Evolutionary conservation across 352 stramenopile genomes (phyloP).

Genomic region (Phytophthora rubi): DNA sequence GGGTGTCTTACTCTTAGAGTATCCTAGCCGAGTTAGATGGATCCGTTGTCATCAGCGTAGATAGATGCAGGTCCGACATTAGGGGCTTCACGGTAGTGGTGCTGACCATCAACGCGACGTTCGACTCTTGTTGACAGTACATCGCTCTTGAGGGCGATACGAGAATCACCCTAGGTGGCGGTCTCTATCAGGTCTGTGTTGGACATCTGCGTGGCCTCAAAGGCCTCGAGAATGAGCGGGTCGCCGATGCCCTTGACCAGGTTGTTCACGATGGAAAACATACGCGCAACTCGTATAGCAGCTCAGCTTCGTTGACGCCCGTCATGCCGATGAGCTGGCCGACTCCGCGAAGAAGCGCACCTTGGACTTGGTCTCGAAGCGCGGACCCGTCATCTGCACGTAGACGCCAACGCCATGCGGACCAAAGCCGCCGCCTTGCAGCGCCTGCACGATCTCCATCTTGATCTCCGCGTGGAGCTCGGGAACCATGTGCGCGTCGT

Average conservation of each 20-base stretch:
- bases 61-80: no score
- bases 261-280: constrained; percentile 91
- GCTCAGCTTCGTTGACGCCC: constrained; percentile 84
- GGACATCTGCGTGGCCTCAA: constrained; percentile 79
- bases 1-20: no score
- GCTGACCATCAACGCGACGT: no score
- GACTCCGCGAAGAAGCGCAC: constrained; percentile 89
- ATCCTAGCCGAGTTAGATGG: no score
- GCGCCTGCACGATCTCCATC: constrained; percentile 49
- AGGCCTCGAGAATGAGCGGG: constrained; percentile 78
- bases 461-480: constrained; percentile 61
- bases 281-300: constrained; percentile 86
- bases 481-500: constrained; percentile 87
- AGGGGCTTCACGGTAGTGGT: no score
- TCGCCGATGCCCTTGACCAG: constrained; percentile 86
- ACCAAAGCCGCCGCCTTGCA: constrained; percentile 53
- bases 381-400: constrained; percentile 83
- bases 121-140: no score
- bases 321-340: constrained; percentile 91
- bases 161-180: constrained; percentile 15
- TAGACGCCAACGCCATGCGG: constrained; percentile 83
- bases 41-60: no score
- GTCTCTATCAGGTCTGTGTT: constrained; percentile 76
- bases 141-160: no score
- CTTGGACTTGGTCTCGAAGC: constrained; percentile 92